phyloP scores from a whole-genome alignment of 257 asterid species.

The Fraxinus cuspidata region DNA sequence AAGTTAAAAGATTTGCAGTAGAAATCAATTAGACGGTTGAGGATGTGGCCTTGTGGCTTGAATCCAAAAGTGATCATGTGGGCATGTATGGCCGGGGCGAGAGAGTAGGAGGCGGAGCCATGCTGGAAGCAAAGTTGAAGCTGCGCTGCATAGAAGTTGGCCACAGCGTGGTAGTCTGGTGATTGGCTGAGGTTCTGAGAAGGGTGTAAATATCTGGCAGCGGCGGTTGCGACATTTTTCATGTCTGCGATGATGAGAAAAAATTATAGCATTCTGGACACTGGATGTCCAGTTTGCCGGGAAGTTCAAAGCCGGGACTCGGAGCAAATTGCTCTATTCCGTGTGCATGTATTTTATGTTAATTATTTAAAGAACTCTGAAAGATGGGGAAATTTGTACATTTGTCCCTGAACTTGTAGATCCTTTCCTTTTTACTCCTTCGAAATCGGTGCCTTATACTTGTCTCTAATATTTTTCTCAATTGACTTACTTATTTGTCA shows the following conservation, averaged over 20 bases:
- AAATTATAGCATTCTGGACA: slow-evolving; percentile 18
- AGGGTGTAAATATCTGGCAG: slow-evolving; percentile 30
- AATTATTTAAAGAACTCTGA: background rate
- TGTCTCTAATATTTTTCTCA: too few species aligned
- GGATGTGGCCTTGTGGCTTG: slow-evolving; percentile 52
- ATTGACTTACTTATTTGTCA: too few species aligned
- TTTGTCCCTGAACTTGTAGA: background rate
- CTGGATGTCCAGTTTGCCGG: slow-evolving; percentile 6
- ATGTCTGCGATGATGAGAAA: slow-evolving; percentile 17
- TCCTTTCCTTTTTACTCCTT: too few species aligned
- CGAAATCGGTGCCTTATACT: too few species aligned
- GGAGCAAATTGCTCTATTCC: background rate
- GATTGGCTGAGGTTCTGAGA: slow-evolving; percentile 20
- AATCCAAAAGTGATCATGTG: slow-evolving; percentile 64
- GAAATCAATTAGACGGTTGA: slow-evolving; percentile 53
- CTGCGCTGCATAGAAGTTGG: slow-evolving; percentile 46
- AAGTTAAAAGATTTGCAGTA: slow-evolving; percentile 54
- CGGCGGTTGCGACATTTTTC: slow-evolving; percentile 35
- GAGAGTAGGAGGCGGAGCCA: slow-evolving; percentile 38
- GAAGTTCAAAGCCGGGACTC: background rate
- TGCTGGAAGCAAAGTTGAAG: slow-evolving; percentile 53
- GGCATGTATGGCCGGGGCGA: slow-evolving; percentile 49
- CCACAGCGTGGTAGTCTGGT: slow-evolving; percentile 34
- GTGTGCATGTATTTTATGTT: background rate
- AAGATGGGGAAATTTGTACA: background rate